These are phyloP conservation scores for Cystobasidium pallidum DNA, from an alignment of 1,284 basidiomycete genomes.

Conservation along the genomic window DNA sequence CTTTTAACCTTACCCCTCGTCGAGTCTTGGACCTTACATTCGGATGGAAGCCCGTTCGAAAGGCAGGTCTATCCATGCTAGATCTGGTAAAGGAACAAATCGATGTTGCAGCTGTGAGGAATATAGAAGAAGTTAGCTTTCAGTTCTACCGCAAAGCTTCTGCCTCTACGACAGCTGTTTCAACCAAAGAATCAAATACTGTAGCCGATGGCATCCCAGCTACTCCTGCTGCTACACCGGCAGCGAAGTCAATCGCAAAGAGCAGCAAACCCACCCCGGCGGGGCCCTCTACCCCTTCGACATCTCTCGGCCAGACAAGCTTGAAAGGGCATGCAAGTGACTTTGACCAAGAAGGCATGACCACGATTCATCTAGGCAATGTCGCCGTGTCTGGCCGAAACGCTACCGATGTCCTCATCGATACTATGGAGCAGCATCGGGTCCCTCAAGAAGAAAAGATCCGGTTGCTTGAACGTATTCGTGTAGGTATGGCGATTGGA, in stretches of 20 bases:
- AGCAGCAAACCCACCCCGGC: slow-evolving; percentile 28
- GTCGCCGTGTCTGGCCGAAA: slow-evolving; percentile 45
- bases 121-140: slow-evolving; percentile 56
- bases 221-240: slow-evolving; percentile 46
- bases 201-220: slow-evolving; percentile 43
- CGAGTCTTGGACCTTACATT: slow-evolving; percentile 25
- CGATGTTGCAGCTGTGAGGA: slow-evolving; percentile 51
- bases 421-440: slow-evolving; percentile 70
- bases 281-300: slow-evolving; percentile 48
- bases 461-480: slow-evolving; percentile 83
- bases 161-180: not conserved
- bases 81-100: slow-evolving; percentile 55
- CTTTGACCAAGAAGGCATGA: slow-evolving; percentile 54
- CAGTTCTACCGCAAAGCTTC: slow-evolving; percentile 58
- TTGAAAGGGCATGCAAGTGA: slow-evolving; percentile 6
- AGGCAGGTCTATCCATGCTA: slow-evolving; percentile 58
- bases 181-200: slow-evolving; percentile 30
- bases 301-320: slow-evolving; percentile 39
- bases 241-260: slow-evolving; percentile 24
- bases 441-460: slow-evolving; percentile 85
- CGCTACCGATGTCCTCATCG: slow-evolving; percentile 67
- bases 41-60: slow-evolving; percentile 44
- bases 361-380: slow-evolving; percentile 55
- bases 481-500: slow-evolving; percentile 71
- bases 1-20: slow-evolving; percentile 38